Evolutionary conservation across 768 basidiomycete genomes (phyloP).

Genomic region (Trametes sanguinea): DNA sequence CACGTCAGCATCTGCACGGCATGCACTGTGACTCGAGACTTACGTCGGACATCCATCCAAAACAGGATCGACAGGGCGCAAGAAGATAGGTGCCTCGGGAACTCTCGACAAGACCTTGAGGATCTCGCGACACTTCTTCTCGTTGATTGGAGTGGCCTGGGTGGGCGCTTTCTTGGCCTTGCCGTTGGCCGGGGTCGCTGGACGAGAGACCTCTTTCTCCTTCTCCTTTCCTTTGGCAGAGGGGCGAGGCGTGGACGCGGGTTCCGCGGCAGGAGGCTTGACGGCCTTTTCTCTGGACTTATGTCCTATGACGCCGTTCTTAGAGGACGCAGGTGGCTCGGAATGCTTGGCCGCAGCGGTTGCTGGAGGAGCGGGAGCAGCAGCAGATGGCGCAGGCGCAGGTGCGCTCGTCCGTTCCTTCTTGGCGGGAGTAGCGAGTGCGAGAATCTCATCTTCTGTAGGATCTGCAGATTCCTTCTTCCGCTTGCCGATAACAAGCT

Average conservation of each 20-base stretch:
- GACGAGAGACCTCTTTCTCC: conserved; percentile 56
- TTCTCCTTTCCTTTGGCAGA: conserved; percentile 69
- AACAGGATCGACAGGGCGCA: conserved; percentile 80
- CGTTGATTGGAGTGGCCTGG: conserved; percentile 59
- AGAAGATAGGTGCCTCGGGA: conserved; percentile 73
- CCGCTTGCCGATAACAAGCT: conserved; percentile 50
- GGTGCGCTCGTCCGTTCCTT: conserved; percentile 40
- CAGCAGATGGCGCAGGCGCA: conserved; percentile 26
- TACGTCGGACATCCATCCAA: conserved; percentile 89
- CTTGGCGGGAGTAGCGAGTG: conserved; percentile 63
- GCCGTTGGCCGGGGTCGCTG: conserved; percentile 40
- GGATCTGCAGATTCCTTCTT: conserved; percentile 47
- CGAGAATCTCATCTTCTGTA: conserved; percentile 62
- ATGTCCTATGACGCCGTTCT: conserved; percentile 32
- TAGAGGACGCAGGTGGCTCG: conserved; percentile 13
- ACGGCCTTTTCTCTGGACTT: conserved; percentile 47
- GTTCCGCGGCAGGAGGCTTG: conserved; percentile 27
- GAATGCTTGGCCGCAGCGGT: conserved; percentile 5
- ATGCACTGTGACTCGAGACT: conserved; percentile 34
- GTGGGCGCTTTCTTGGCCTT: conserved; percentile 37
- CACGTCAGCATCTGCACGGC: conserved; percentile 8
- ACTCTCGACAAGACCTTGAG: conserved; percentile 59
- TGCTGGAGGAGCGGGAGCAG: conserved; percentile 1
- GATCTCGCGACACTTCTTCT: conserved; percentile 81
- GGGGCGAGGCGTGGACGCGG: conserved; percentile 36